Base-by-base conservation (phyloP, 768 basidiomycete species). In the Mycena filopes region DNA sequence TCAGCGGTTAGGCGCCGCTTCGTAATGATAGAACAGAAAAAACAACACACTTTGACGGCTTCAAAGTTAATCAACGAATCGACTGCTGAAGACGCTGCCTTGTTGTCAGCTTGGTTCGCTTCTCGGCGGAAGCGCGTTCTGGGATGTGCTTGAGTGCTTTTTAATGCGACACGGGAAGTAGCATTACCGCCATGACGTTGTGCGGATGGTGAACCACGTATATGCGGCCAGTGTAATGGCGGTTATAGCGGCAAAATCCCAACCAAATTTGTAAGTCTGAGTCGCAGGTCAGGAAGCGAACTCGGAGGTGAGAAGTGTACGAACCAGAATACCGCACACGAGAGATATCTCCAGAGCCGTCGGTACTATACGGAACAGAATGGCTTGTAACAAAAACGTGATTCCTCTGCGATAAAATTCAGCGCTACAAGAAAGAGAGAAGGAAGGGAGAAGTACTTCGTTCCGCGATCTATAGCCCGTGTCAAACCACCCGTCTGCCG, bases 21-120 rank as follows among this genome's bases (percentile, higher is more conserved):
- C 33, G n/a, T 11, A 51, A 63, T 42, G 56, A 18, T 70, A 7
- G 59, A 50, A 11, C 50, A 21, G 25, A 41, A 47, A 43, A 20
- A 20, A 10, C 26, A 4, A 63, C 36, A 38, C 66, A 96, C 96
- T 86, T 99, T 99, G 72, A 99, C 98, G 4, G 98, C 98, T 75
- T 99, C 98, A 72, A 95, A 99, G 74, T 99, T 99, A 76, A 99
- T 97, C 46, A 99, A 81, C 0, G 96, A 94, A 74, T 99, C 98
- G 4, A 99, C 95, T 3, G 95, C 94, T 2, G 92, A 87, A 0
- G 94, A 93, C 0, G 97, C 98, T 20, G 97, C 96, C 73, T 92
- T 93, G 78, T 99, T 99, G 70, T 99, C 98, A 0, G 98, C 98
- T 61, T 92, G 86, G 77, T 99, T 99, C 0, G 97, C 98, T 65